These are phyloP conservation scores for Podospora anserina DNA, from an alignment of 495 filamentous ascomycete genomes.

Conservation along the genomic window DNA sequence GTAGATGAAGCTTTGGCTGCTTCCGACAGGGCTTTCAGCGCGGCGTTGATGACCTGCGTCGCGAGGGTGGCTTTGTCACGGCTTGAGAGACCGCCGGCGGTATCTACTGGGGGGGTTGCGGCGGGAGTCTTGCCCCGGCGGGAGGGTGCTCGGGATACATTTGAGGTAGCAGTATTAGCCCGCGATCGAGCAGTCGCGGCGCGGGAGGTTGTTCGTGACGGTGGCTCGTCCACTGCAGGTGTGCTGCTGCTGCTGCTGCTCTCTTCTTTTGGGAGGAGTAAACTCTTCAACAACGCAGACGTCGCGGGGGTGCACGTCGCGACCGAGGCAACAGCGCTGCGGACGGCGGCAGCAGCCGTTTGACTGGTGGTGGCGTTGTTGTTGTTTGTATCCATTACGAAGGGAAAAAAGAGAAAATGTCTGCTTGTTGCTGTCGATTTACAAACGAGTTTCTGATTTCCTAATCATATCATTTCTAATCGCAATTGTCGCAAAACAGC, in stretches of 20 bases:
- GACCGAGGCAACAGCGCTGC: constrained; percentile 47
- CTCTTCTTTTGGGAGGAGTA: constrained; percentile 43
- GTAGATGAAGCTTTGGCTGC: constrained; percentile 55
- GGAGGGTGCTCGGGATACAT: constrained; percentile 15
- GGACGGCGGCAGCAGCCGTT: constrained; percentile 52
- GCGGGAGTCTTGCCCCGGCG: constrained; percentile 19
- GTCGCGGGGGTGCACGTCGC: constrained; percentile 53
- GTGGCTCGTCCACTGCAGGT: neutral
- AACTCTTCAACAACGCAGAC: constrained; percentile 46
- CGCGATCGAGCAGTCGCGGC: constrained; percentile 24
- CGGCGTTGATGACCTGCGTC: constrained; percentile 76
- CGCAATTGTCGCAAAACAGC: neutral
- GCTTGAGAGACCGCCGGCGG: constrained; percentile 40
- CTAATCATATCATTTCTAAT: constrained; percentile 30
- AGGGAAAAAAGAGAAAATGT: constrained; percentile 3
- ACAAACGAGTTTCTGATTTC: constrained; percentile 28
- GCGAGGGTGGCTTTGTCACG: constrained; percentile 69
- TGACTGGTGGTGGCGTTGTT: constrained; percentile 21
- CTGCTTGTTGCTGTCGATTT: neutral
- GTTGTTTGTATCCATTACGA: constrained; percentile 43
- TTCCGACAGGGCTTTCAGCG: constrained; percentile 69
- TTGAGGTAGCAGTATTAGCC: constrained; percentile 21
- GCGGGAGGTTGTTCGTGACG: constrained; percentile 27
- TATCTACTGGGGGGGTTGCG: neutral
- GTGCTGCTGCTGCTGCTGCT: constrained; percentile 26